Evolutionary conservation across 768 basidiomycete genomes (phyloP), one percentile per base, ranked within the genome.

Genomic region (Clitopilus hobsonii): DNA sequence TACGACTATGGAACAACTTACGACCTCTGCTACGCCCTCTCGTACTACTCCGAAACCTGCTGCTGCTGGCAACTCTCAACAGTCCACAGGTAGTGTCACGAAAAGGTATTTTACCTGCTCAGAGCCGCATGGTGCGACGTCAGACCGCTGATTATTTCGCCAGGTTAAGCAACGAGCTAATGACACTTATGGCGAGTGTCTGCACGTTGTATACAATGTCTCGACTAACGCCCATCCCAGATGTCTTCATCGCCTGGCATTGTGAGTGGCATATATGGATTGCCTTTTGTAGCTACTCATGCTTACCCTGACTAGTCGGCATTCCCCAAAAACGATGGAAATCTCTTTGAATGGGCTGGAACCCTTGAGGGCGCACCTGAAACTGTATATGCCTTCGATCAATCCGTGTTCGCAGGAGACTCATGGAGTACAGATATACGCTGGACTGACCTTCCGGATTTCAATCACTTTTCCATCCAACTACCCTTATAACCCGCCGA

Each of bases 181-280:
- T 94, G 91, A 85, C 86, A 20, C 75, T 94, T 54, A 91, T 94
- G 91, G 91, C 91, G 56, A 59, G 85, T 57, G 24, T 29, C 38
- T 48, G 20, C 36, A 25, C 18, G 25, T 30, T 32, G 51, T 49
- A 22, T 41, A 18, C 28, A 14, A 20, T 26, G 27, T 50, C 53
- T 52, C 48, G 20, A 51, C 26, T 26, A 52, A 36, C 41, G 47
- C 57, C 56, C 50, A 63, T 52, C 60, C 26, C 56, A 93, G 91
- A 92, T 92, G 90, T 88, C 90, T 55, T 83, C 88, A 38, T 89
- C 89, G n/a, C 87, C 90, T 47, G 91, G 90, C 55, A 91, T 92
- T 61, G 91, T 94, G 56, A 64, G 88, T 76, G 25, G 26, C 38
- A 28, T 30, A 41, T n/a, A 11, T 49, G 8, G 14, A 11, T 41